Evolutionary conservation across 306 rosid genomes (phyloP).

Genomic region (Cucurbita ficifolia): DNA sequence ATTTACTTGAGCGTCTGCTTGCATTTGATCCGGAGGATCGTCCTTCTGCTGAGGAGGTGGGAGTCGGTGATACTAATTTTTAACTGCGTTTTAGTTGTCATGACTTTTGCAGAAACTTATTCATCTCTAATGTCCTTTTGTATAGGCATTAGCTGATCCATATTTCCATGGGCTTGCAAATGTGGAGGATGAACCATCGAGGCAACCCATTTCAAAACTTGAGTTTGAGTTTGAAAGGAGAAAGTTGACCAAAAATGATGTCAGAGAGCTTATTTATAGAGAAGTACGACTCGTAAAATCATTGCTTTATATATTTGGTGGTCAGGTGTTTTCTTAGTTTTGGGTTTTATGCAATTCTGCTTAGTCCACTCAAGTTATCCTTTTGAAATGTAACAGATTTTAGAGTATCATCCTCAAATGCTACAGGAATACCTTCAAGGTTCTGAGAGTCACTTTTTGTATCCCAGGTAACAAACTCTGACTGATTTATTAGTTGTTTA

Average conservation of each 20-base stretch:
- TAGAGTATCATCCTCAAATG: conserved; percentile 68
- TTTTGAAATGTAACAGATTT: conserved; percentile 25
- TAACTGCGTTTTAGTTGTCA: background rate
- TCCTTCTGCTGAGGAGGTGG: conserved; percentile 49
- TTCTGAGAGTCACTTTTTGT: conserved; percentile 36
- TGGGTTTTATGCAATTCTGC: background rate
- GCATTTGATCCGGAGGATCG: conserved; percentile 58
- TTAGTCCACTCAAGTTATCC: conserved; percentile 3
- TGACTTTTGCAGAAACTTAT: background rate
- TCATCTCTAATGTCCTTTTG: background rate
- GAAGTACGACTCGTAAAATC: conserved; percentile 23
- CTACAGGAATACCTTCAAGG: conserved; percentile 42
- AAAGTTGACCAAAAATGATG: conserved; percentile 34
- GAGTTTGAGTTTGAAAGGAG: conserved; percentile 58
- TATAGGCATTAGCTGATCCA: conserved; percentile 51
- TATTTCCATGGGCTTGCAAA: conserved; percentile 44
- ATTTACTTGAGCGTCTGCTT: conserved; percentile 38
- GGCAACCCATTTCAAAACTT: conserved; percentile 37
- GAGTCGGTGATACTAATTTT: conserved; percentile 2
- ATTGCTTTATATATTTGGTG: background rate
- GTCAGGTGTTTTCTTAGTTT: background rate
- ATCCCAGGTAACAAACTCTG: conserved; percentile 39
- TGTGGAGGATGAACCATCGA: conserved; percentile 33
- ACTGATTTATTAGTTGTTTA: background rate
- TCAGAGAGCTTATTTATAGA: conserved; percentile 52